Percentiles rank a stretch among this genome's conserved stretches.
Conservation (phyloP, 768 basidiomycete species). For the Trametes coccinea region DNA sequence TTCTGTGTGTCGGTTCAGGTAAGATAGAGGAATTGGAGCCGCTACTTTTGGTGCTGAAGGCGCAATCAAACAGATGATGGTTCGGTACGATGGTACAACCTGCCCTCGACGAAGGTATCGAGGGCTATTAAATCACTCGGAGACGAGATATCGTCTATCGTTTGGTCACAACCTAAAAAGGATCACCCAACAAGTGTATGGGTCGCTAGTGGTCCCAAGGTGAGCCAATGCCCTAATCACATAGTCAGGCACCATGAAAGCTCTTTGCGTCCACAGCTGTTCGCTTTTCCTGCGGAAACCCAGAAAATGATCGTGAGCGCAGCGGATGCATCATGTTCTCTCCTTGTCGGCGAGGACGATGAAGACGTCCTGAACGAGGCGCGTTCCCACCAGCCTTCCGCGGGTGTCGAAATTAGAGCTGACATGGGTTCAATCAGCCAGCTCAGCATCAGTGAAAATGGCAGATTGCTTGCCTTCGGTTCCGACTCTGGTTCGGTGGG, state of each 20-base stretch:
- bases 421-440: slow-evolving; percentile 45
- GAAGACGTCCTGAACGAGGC: slow-evolving; percentile 74
- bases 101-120: slow-evolving; percentile 57
- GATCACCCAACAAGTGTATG: slow-evolving; percentile 53
- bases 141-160: slow-evolving; percentile 63
- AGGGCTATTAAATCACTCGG: slow-evolving; percentile 63
- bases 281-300: slow-evolving; percentile 47
- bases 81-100: slow-evolving; percentile 62
- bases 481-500: slow-evolving; percentile 72
- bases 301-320: slow-evolving; percentile 54
- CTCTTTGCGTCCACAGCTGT: slow-evolving; percentile 24
- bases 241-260: not conserved
- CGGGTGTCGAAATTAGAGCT: not conserved
- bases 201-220: slow-evolving; percentile 65
- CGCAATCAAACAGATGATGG: slow-evolving; percentile 56
- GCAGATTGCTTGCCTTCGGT: slow-evolving; percentile 60
- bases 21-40: slow-evolving; percentile 16
- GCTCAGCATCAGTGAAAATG: slow-evolving; percentile 62
- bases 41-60: not conserved
- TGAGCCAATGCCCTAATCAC: slow-evolving; percentile 27
- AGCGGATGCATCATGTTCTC: slow-evolving; percentile 46
- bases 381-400: slow-evolving; percentile 25
- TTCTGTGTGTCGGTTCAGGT: slow-evolving; percentile 68
- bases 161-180: slow-evolving; percentile 43
- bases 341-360: slow-evolving; percentile 52